Percentiles rank a stretch among this genome's conserved stretches.
Conservation (phyloP, 306 rosid genomes). For the Quercus mongolica region DNA sequence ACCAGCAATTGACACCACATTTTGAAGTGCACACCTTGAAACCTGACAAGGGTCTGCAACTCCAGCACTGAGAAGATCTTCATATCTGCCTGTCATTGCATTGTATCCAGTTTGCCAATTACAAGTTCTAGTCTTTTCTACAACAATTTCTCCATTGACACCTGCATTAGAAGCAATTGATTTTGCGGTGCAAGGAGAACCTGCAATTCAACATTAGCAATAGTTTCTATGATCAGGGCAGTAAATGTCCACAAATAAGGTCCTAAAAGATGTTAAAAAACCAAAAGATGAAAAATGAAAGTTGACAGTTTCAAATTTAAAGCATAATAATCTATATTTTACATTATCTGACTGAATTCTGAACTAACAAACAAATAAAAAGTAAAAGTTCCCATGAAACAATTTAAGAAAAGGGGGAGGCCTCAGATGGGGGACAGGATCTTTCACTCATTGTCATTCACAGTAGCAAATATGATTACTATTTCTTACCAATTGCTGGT, state of each 20-base stretch:
- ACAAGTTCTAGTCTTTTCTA: slow-evolving; percentile 60
- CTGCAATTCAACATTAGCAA: slow-evolving; percentile 42
- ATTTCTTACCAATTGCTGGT: neutral
- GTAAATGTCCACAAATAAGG: slow-evolving; percentile 10
- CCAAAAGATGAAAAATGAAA: neutral
- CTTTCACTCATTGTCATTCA: neutral
- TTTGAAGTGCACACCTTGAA: slow-evolving; percentile 87
- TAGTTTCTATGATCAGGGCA: neutral
- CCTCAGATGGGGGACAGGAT: neutral
- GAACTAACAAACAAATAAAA: neutral
- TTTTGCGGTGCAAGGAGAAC: slow-evolving; percentile 88
- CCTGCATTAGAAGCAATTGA: slow-evolving; percentile 83
- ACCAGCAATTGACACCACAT: slow-evolving; percentile 80
- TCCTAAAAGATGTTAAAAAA: neutral
- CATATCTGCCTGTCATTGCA: slow-evolving; percentile 72
- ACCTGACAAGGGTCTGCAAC: slow-evolving; percentile 88
- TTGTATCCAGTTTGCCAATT: slow-evolving; percentile 84
- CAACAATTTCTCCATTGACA: slow-evolving; percentile 77
- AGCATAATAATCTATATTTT: neutral
- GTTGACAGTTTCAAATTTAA: neutral
- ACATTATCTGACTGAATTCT: neutral
- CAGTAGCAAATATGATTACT: neutral
- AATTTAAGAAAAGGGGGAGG: neutral
- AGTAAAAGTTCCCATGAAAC: neutral
- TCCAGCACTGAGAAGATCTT: slow-evolving; percentile 84